Evolutionary conservation across 1,139 yeast species (phyloP).

Genomic region (Yamadazyma membranifaciens): DNA sequence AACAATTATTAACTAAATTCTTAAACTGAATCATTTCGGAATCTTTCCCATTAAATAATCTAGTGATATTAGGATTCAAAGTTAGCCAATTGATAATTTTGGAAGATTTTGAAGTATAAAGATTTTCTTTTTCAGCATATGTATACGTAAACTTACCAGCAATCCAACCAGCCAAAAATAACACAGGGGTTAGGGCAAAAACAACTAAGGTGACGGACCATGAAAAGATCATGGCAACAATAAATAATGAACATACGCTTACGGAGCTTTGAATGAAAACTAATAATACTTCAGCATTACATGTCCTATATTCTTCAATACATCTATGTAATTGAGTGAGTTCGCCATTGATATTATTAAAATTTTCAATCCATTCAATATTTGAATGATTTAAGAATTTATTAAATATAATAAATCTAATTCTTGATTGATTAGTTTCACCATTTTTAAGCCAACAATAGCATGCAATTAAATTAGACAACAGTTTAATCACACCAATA

Average conservation of each 20-base stretch:
- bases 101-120: slow-evolving; percentile 53
- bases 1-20: slow-evolving; percentile 40
- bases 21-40: slow-evolving; percentile 49
- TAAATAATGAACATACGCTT: slow-evolving; percentile 54
- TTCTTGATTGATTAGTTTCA: slow-evolving; percentile 63
- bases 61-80: slow-evolving; percentile 56
- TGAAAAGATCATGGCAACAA: slow-evolving; percentile 70
- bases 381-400: slow-evolving; percentile 13
- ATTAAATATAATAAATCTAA: slow-evolving; percentile 35
- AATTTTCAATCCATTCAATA: slow-evolving; percentile 60
- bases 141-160: slow-evolving; percentile 53
- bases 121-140: slow-evolving; percentile 58
- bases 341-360: slow-evolving; percentile 56
- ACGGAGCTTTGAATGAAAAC: slow-evolving; percentile 50
- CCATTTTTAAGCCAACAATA: slow-evolving; percentile 70
- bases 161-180: slow-evolving; percentile 47
- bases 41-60: slow-evolving; percentile 57
- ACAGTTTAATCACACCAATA: slow-evolving; percentile 53
- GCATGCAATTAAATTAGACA: slow-evolving; percentile 56
- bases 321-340: slow-evolving; percentile 68
- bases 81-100: slow-evolving; percentile 71
- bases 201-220: slow-evolving; percentile 84
- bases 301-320: slow-evolving; percentile 72
- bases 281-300: slow-evolving; percentile 68
- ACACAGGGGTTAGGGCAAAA: slow-evolving; percentile 68